phyloP scores from a whole-genome alignment of 2,329 filamentous ascomycete species.

The Penicillium sclerotiorum region DNA sequence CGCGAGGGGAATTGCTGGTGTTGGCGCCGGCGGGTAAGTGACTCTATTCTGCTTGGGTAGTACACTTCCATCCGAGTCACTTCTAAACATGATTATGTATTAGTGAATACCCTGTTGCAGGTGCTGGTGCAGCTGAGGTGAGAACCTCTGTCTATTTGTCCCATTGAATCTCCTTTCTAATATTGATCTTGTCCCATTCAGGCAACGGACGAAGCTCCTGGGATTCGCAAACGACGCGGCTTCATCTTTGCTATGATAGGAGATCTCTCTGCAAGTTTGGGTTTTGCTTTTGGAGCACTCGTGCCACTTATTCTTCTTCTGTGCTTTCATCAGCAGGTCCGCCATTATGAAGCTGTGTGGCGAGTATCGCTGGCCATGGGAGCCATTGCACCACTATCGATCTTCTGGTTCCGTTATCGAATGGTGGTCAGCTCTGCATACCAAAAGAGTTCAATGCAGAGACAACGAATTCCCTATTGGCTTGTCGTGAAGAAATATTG shows the following conservation, averaged over 20 bases:
- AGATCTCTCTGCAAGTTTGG: constrained; percentile 54
- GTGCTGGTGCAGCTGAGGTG: constrained; percentile 51
- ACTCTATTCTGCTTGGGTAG: no score
- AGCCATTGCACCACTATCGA: constrained; percentile 52
- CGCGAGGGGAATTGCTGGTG: constrained; percentile 48
- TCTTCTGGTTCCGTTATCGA: constrained; percentile 57
- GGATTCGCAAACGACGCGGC: constrained; percentile 52
- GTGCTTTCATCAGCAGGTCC: constrained; percentile 49
- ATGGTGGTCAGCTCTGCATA: constrained; percentile 57
- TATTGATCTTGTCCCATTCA: not conserved
- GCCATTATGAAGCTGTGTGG: constrained; percentile 52
- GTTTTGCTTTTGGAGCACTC: constrained; percentile 54
- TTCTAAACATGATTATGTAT: no score
- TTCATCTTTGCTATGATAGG: constrained; percentile 61
- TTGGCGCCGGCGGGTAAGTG: constrained; percentile 43
- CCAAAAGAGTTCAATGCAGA: constrained; percentile 51
- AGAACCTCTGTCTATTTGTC: not conserved
- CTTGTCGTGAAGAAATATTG: constrained; percentile 56
- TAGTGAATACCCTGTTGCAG: constrained; percentile 57
- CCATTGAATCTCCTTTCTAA: not conserved
- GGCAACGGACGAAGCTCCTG: constrained; percentile 52
- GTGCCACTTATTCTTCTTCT: constrained; percentile 56
- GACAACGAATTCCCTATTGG: constrained; percentile 51
- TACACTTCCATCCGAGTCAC: no score
- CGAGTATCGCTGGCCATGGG: constrained; percentile 55